A percentile compares a stretch with the other conserved stretches of the same genome.
Evolutionary conservation across 257 asterid genomes (phyloP).

Genomic region (Plantago major): DNA sequence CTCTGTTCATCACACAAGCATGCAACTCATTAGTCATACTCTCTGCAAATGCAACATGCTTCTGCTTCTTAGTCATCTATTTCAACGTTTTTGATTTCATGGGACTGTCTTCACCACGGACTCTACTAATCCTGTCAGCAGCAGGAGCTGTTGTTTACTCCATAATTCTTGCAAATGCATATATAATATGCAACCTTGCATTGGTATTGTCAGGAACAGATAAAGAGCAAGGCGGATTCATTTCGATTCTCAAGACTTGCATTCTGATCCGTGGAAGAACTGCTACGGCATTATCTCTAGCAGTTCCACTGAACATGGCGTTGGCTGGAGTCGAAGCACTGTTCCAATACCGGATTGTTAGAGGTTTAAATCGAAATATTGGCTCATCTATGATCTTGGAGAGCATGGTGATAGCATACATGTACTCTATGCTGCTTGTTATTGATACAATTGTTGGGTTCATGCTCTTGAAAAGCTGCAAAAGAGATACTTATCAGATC

Average conservation of each 20-base stretch:
- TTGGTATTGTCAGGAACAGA: conserved; percentile 42
- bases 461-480: conserved; percentile 44
- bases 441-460: conserved; percentile 59
- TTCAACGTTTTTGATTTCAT: conserved; percentile 33
- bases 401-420: conserved; percentile 49
- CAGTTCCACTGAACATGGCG: conserved; percentile 45
- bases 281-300: conserved; percentile 48
- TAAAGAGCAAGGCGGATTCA: conserved; percentile 30
- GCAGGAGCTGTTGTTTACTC: conserved; percentile 52
- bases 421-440: conserved; percentile 54
- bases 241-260: conserved; percentile 45
- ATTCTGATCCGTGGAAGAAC: conserved; percentile 43
- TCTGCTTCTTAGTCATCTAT: conserved; percentile 35
- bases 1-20: conserved; percentile 41
- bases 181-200: conserved; percentile 42
- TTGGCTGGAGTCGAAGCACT: conserved; percentile 57
- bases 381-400: conserved; percentile 39
- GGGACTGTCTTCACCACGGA: conserved; percentile 34
- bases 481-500: conserved; percentile 3
- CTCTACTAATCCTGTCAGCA: conserved; percentile 42
- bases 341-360: conserved; percentile 54
- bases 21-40: conserved; percentile 50
- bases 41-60: conserved; percentile 65
- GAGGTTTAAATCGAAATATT: conserved; percentile 21
- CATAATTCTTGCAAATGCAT: conserved; percentile 59